These are phyloP conservation scores for Thalassiosira livingstoniorum DNA, from an alignment of 352 stramenopile genomes.

Conservation along the genomic window DNA sequence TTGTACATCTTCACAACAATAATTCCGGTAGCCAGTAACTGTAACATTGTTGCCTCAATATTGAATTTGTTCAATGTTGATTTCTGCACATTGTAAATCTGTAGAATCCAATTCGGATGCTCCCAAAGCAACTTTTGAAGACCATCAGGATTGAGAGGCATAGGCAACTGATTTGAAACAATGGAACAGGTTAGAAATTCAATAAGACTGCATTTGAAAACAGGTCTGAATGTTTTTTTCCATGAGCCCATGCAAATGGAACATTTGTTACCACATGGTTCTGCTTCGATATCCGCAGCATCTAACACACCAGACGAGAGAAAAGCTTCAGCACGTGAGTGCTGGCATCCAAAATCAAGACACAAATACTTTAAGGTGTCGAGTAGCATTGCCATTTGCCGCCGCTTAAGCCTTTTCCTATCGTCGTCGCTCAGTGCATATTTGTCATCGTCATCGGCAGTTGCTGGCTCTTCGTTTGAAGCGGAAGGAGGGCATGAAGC, in stretches of 20 bases:
- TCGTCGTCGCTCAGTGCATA: too few species aligned
- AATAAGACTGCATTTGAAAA: not conserved
- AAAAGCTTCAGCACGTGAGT: not conserved
- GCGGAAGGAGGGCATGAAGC: too few species aligned
- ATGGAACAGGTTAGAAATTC: not conserved
- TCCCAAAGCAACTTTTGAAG: not conserved
- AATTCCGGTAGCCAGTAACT: not conserved
- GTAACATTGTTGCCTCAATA: not conserved
- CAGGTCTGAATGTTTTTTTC: not conserved
- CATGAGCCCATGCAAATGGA: not conserved
- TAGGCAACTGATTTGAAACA: not conserved
- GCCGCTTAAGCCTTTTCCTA: too few species aligned
- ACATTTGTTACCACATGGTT: not conserved
- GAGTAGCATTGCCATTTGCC: not conserved
- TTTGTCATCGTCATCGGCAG: too few species aligned
- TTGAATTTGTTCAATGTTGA: not conserved
- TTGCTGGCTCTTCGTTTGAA: too few species aligned
- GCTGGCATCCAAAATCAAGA: not conserved
- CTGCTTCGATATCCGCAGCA: not conserved
- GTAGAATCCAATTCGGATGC: not conserved
- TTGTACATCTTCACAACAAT: not conserved
- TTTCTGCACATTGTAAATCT: not conserved
- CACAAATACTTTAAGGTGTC: not conserved
- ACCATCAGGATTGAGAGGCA: not conserved
- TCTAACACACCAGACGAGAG: not conserved